Conservation (phyloP, 176 grass and related monocot genomes). For the Juncus effusus region DNA sequence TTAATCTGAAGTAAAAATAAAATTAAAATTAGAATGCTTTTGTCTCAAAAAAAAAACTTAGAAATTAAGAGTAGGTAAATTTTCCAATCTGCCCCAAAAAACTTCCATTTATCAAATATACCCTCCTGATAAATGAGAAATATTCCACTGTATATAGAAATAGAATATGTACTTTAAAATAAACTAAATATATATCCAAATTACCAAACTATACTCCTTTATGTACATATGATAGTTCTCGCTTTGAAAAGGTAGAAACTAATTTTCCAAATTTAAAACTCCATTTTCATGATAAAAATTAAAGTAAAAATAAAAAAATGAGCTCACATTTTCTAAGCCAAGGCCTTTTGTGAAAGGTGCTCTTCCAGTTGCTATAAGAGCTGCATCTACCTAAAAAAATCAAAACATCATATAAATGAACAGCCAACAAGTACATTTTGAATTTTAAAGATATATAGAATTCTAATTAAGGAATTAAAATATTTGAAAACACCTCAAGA, state of each 20-base stretch:
- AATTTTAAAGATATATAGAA: background rate
- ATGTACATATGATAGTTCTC: too few relatives aligned
- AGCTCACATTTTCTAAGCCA: slow-evolving; percentile 94
- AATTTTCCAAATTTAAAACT: too few relatives aligned
- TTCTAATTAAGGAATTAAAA: slow-evolving; percentile 7
- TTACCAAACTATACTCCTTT: too few relatives aligned
- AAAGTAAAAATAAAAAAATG: too few relatives aligned
- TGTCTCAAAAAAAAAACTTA: slow-evolving; percentile 20
- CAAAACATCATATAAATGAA: background rate
- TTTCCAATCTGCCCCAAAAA: too few relatives aligned
- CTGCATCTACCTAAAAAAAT: slow-evolving; percentile 74
- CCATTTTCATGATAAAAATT: too few relatives aligned
- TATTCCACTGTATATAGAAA: too few relatives aligned
- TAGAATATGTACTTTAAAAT: too few relatives aligned
- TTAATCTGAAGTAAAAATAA: slow-evolving; percentile 56
- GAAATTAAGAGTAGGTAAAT: background rate
- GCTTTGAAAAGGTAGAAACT: too few relatives aligned
- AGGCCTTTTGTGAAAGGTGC: slow-evolving; percentile 93
- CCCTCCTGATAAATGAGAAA: background rate
- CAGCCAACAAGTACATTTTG: background rate
- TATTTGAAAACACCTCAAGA: slow-evolving; percentile 56
- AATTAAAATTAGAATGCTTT: slow-evolving; percentile 10
- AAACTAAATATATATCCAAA: too few relatives aligned
- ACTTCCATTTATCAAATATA: slow-evolving; percentile 6
- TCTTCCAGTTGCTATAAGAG: slow-evolving; percentile 94